Conservation (phyloP, 2,329 filamentous ascomycete species). For the Colletotrichum tanaceti region DNA sequence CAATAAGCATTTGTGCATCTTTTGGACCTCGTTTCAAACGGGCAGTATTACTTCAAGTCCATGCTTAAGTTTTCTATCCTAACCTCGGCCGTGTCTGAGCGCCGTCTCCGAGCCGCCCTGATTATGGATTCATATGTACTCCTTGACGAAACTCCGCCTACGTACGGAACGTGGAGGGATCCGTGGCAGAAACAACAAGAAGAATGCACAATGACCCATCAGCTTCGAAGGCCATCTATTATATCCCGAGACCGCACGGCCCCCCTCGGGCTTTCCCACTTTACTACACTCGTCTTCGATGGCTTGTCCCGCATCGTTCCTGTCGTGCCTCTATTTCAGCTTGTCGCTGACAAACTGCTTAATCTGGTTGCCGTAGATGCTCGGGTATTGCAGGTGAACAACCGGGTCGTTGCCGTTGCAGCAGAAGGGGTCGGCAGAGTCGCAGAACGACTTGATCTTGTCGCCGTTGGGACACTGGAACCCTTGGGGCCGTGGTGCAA, state of each 20-base stretch:
- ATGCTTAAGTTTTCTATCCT: conserved; percentile 20
- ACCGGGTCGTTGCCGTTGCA: conserved; percentile 67
- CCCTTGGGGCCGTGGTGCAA: conserved; percentile 65
- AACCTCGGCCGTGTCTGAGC: conserved; percentile 17
- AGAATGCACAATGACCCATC: neutral
- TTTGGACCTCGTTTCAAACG: neutral
- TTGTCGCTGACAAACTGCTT: conserved; percentile 36
- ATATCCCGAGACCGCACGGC: conserved; percentile 6
- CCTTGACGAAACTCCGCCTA: neutral
- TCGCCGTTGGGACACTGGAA: conserved; percentile 64
- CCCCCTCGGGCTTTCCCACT: neutral
- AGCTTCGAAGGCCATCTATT: conserved; percentile 1
- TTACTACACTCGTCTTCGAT: neutral
- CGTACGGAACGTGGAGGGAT: neutral
- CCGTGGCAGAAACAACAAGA: neutral
- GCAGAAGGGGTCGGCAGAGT: conserved; percentile 70
- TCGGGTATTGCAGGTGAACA: conserved; percentile 55
- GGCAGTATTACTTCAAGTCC: conserved; percentile 12
- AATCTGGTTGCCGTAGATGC: conserved; percentile 36
- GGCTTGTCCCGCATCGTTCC: too few relatives aligned
- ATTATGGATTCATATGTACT: conserved; percentile 2
- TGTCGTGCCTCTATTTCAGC: conserved; percentile 17
- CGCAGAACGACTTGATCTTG: conserved; percentile 71
- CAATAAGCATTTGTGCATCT: too few relatives aligned
- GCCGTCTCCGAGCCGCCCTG: neutral